Base-by-base conservation (phyloP, 78 protist species). In the Dictyostelium citrinum region DNA sequence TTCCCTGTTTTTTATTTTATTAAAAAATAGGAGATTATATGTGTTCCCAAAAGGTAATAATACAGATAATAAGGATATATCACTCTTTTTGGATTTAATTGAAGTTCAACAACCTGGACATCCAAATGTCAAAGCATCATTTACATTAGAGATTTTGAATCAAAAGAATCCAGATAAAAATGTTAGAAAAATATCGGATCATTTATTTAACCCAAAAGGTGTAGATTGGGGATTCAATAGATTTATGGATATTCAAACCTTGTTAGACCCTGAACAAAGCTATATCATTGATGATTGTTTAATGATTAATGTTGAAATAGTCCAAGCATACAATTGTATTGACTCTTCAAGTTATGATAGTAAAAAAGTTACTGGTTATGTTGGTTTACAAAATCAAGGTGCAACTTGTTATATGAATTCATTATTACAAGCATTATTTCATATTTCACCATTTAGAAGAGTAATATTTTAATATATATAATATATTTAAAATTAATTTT, bases 401-500 rank as follows among this genome's bases (percentile, higher is more conserved):
- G 98, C 98, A 22, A 97, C 98, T 27, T 97, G 98, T 96, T 97
- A 97, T 91, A 81, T 97, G 91, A 97, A 97, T 83, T 80, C 97
- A 41, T 77, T 96, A 20, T 31, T 96, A 70, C 97, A 97, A 80
- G 90, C 92, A 75, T 88, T 97, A 31, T 96, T 74, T 82, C 67
- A 79, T 43, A 85, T 93, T 35, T 70, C 90, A 81, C 91, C 88
- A 46, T 93, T 93, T 64, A 84, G 93, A 78, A 60, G 72, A 45
- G 91, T 79, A 79, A 31, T 14, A 11, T 24, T 12, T n/a, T 76
- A 10, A 43, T n/a, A 22, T 45, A 14, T 6, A 27, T 68, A 31
- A n/a, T 45, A n/a, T n/a, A n/a, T n/a, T n/a, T n/a, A n/a, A n/a
- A n/a, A n/a, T n/a, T n/a, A n/a, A n/a, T n/a, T n/a, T n/a, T n/a